Evolutionary conservation across 345 rosid genomes (phyloP).

Genomic region (Citrus glauca): DNA sequence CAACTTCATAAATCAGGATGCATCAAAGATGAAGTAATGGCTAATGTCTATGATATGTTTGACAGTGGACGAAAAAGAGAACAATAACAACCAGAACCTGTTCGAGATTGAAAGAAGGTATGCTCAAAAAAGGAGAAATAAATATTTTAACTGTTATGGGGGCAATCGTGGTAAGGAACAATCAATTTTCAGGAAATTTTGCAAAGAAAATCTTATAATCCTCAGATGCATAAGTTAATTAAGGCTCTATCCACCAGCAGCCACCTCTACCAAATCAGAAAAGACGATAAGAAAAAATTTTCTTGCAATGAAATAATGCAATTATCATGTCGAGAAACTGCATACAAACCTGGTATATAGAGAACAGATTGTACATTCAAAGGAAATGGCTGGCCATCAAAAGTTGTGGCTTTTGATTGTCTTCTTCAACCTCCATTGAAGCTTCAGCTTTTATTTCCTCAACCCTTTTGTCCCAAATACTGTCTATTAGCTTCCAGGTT

Average conservation of each 20-base stretch:
- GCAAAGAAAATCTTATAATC: background rate
- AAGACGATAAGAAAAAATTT: background rate
- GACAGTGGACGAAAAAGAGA: background rate
- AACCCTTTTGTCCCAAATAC: slow-evolving; percentile 73
- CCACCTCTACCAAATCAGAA: background rate
- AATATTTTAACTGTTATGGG: background rate
- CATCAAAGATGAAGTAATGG: too few relatives aligned
- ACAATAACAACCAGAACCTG: background rate
- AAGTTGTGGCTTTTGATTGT: slow-evolving; percentile 68
- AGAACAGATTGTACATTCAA: slow-evolving; percentile 23
- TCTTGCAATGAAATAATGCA: background rate
- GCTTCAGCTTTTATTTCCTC: slow-evolving; percentile 66
- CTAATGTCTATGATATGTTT: background rate
- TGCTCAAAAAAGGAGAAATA: background rate
- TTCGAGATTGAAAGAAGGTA: background rate
- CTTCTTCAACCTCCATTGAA: slow-evolving; percentile 59
- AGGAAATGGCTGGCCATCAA: slow-evolving; percentile 89
- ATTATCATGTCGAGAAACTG: background rate
- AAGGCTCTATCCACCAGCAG: background rate
- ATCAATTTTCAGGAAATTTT: background rate
- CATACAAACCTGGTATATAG: background rate
- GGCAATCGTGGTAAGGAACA: too few relatives aligned
- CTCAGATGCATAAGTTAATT: background rate
- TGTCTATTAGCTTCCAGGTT: slow-evolving; percentile 86
- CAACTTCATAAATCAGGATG: too few relatives aligned